phyloP scores from a whole-genome alignment of 805 yeast genomes.

The Metschnikowia lunata region DNA sequence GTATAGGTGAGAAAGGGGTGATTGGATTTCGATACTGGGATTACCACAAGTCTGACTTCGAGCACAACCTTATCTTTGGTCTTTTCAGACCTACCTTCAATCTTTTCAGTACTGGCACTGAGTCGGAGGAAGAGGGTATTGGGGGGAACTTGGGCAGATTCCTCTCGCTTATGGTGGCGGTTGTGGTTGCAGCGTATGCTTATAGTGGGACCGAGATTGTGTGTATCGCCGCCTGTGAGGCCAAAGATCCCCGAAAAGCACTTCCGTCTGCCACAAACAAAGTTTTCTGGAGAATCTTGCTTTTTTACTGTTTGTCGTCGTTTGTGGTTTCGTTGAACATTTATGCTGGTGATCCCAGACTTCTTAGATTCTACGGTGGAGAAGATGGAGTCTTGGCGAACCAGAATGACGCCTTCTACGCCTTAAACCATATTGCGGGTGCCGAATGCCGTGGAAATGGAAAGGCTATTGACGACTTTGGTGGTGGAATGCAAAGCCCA shows the following conservation, averaged over 20 bases:
- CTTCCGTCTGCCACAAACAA: constrained; percentile 73
- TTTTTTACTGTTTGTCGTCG: constrained; percentile 62
- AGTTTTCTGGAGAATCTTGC: constrained; percentile 65
- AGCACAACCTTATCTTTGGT: constrained; percentile 54
- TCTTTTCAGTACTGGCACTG: constrained; percentile 52
- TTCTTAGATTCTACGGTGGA: constrained; percentile 50
- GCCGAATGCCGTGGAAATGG: constrained; percentile 22
- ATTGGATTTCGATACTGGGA: constrained; percentile 77
- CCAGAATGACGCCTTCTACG: constrained; percentile 24
- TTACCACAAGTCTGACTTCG: constrained; percentile 44
- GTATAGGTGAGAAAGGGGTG: constrained; percentile 31
- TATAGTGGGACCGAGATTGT: constrained; percentile 82
- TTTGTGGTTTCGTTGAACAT: constrained; percentile 68
- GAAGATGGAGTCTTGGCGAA: constrained; percentile 24
- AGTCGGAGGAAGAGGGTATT: constrained; percentile 50
- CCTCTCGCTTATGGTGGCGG: constrained; percentile 55
- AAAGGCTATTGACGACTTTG: constrained; percentile 16
- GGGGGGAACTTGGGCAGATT: constrained; percentile 60
- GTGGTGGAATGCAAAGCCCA: constrained; percentile 42
- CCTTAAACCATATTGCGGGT: constrained; percentile 35
- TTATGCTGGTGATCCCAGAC: constrained; percentile 73
- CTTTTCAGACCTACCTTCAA: constrained; percentile 72
- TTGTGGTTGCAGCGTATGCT: constrained; percentile 65
- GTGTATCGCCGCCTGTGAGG: constrained; percentile 80
- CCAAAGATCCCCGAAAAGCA: constrained; percentile 73